A percentile compares a stretch with the other conserved stretches of the same genome.
Evolutionary conservation across 2,329 filamentous ascomycete genomes (phyloP).

Genomic region (Bimuria novae-zelandiae): DNA sequence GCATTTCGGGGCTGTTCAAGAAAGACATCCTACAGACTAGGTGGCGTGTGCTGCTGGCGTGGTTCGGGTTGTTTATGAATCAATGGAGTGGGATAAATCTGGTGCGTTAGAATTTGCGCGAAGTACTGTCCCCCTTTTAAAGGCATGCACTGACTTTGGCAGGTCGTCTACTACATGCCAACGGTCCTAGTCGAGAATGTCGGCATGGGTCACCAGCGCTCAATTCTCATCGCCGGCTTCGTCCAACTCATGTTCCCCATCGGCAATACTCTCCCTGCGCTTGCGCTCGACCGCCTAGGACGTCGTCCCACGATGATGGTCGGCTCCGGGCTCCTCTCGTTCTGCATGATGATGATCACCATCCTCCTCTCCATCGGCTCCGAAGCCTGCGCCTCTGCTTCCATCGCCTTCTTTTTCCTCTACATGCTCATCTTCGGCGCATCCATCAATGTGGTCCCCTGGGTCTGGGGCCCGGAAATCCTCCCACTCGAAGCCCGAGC

Average conservation of each 20-base stretch:
- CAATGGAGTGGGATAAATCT: conserved; percentile 55
- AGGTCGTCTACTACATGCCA: conserved; percentile 44
- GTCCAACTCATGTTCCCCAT: conserved; percentile 49
- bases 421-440: conserved; percentile 8
- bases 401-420: conserved; percentile 7
- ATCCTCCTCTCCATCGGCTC: conserved; percentile 28
- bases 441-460: background rate
- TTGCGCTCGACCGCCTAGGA: conserved; percentile 35
- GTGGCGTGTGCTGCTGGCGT: conserved; percentile 52
- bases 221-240: conserved; percentile 45
- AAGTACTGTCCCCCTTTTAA: too few species aligned
- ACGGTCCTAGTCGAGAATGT: conserved; percentile 42
- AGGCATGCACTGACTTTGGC: too few species aligned
- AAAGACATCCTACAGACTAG: conserved; percentile 51
- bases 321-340: conserved; percentile 40
- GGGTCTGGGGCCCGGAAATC: conserved; percentile 3
- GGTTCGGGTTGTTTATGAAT: conserved; percentile 56
- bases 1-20: conserved; percentile 50
- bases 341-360: conserved; percentile 50
- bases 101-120: background rate
- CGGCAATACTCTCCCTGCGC: conserved; percentile 26
- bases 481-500: conserved; percentile 3
- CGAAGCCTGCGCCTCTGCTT: background rate
- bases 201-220: conserved; percentile 33
- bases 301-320: conserved; percentile 53